Evolutionary conservation across 1,139 yeast species (phyloP).

Genomic region (Eremothecium coryli): DNA sequence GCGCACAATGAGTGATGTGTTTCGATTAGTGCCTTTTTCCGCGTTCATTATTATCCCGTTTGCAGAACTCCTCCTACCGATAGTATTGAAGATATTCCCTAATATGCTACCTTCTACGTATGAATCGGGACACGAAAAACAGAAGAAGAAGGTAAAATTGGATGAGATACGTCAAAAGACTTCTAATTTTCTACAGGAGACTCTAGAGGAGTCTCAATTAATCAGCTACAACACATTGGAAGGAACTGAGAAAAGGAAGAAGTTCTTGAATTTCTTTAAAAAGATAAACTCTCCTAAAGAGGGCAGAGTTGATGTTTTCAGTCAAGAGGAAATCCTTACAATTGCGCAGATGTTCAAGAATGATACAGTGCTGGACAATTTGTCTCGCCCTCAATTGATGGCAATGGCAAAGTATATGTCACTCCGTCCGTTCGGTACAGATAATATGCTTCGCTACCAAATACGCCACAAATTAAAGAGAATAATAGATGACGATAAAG

Average conservation of each 20-base stretch:
- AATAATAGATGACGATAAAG: slow-evolving; percentile 85
- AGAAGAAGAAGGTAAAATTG: slow-evolving; percentile 57
- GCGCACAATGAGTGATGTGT: slow-evolving; percentile 78
- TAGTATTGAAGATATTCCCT: slow-evolving; percentile 87
- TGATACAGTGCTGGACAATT: slow-evolving; percentile 86
- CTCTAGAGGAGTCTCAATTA: slow-evolving; percentile 59
- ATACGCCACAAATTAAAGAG: slow-evolving; percentile 84
- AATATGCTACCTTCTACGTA: slow-evolving; percentile 89
- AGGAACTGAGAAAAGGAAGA: slow-evolving; percentile 58
- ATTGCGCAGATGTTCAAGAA: slow-evolving; percentile 90
- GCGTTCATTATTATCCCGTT: slow-evolving; percentile 87
- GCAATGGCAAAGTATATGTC: slow-evolving; percentile 95
- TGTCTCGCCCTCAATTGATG: slow-evolving; percentile 82
- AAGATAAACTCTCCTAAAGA: slow-evolving; percentile 58
- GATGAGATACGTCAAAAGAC: slow-evolving; percentile 72
- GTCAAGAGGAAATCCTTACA: slow-evolving; percentile 61
- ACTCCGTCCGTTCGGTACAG: slow-evolving; percentile 87
- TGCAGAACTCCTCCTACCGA: slow-evolving; percentile 84
- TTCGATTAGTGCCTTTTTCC: slow-evolving; percentile 84
- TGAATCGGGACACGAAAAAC: slow-evolving; percentile 67
- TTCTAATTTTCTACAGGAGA: slow-evolving; percentile 67
- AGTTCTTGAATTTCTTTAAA: slow-evolving; percentile 70
- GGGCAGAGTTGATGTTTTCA: slow-evolving; percentile 53
- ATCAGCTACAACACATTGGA: slow-evolving; percentile 26
- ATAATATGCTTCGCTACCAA: slow-evolving; percentile 82